A percentile compares a stretch with the other conserved stretches of the same genome.
Conservation (phyloP, 106 monocot species). For the Dendrobium officinale region DNA sequence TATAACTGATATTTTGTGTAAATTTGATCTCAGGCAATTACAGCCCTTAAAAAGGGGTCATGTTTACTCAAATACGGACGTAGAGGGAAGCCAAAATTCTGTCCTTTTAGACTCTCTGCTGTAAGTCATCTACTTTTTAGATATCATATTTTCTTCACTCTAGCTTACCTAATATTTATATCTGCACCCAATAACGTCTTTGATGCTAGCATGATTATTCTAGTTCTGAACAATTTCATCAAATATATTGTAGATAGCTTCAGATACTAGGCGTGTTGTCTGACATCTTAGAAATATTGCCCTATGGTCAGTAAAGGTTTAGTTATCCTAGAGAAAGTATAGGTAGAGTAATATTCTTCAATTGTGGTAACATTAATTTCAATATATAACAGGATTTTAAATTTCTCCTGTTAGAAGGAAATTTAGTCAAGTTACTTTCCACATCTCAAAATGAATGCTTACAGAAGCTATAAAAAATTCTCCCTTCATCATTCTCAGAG, state of each 20-base stretch:
- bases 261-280: neutral
- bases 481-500: too few species aligned
- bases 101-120: conserved; percentile 73
- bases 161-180: neutral
- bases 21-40: conserved; percentile 9
- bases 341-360: neutral
- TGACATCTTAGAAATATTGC: neutral
- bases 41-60: conserved; percentile 7
- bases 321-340: neutral
- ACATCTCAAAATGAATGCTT: neutral
- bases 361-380: neutral
- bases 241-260: neutral
- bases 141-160: neutral
- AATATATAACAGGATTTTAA: too few species aligned
- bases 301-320: neutral
- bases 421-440: neutral
- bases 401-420: neutral
- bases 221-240: neutral
- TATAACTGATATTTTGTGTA: neutral
- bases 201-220: neutral
- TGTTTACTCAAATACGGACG: conserved; percentile 13
- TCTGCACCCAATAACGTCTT: neutral
- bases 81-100: conserved; percentile 74
- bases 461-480: neutral
- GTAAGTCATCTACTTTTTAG: conserved; percentile 21